Conservation (phyloP, 176 grass and related monocot genomes). For the Aegilops umbellulata region DNA sequence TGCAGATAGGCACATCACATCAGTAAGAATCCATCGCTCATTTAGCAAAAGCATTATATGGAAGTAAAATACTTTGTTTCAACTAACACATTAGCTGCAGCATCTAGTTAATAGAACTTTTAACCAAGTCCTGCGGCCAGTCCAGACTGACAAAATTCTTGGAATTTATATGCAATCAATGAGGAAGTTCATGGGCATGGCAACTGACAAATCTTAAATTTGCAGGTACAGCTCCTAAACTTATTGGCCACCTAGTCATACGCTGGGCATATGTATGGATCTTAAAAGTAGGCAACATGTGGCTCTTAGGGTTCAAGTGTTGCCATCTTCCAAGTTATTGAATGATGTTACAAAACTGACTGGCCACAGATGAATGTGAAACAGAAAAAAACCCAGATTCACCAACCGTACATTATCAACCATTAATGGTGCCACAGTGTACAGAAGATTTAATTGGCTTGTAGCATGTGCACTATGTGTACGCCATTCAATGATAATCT, state of each 20-base stretch:
- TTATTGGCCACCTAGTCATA: not conserved
- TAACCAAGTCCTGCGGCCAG: constrained; percentile 1
- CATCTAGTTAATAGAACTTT: constrained; percentile 3
- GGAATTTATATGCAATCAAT: not conserved
- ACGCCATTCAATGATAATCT: constrained; percentile 24
- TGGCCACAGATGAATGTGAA: not conserved
- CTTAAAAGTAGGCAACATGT: constrained; percentile 13
- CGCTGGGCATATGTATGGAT: not conserved
- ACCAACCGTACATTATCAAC: not conserved
- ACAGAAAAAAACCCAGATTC: constrained; percentile 13
- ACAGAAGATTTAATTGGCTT: constrained; percentile 24
- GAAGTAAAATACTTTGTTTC: not conserved
- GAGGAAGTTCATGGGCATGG: constrained; percentile 13
- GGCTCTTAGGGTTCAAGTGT: constrained; percentile 3
- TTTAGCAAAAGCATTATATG: not conserved
- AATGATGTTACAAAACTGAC: constrained; percentile 9
- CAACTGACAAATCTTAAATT: not conserved
- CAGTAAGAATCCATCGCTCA: not conserved
- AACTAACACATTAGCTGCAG: not conserved
- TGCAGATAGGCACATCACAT: not conserved
- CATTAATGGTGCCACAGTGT: constrained; percentile 23
- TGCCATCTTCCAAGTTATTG: constrained; percentile 10
- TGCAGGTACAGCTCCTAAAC: constrained; percentile 11
- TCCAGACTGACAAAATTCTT: constrained; percentile 6
- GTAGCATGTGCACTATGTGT: constrained; percentile 27